Evolutionary conservation across 371 early-diverging fungal species (phyloP).

Genomic region (Paraphysoderma sedebokerense): DNA sequence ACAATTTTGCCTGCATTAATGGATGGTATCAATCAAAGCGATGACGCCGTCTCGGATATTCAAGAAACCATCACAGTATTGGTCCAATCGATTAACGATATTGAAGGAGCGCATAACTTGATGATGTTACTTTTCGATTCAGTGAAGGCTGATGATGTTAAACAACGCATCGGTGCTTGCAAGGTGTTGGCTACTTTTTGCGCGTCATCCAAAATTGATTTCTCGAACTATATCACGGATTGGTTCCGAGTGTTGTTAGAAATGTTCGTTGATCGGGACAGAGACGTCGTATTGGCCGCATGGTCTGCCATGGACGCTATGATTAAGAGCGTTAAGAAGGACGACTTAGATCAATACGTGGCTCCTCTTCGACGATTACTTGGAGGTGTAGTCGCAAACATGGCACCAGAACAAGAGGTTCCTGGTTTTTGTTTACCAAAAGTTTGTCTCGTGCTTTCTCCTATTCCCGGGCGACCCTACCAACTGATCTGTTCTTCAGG

Average conservation of each 20-base stretch:
- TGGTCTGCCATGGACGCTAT: conserved; percentile 67
- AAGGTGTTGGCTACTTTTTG: conserved; percentile 48
- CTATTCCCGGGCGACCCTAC: too few species aligned
- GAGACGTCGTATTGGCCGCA: conserved; percentile 40
- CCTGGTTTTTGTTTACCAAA: conserved; percentile 83
- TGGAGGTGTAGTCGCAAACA: conserved; percentile 24
- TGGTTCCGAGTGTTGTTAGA: conserved; percentile 69
- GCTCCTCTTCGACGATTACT: conserved; percentile 50
- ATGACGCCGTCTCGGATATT: conserved; percentile 46
- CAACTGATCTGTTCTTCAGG: conserved; percentile 22
- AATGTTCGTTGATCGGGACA: conserved; percentile 36
- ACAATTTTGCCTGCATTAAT: conserved; percentile 66
- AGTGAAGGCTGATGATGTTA: conserved; percentile 31
- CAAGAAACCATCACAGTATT: conserved; percentile 43
- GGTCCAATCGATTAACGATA: conserved; percentile 47
- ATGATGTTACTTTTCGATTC: conserved; percentile 50
- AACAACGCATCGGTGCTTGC: conserved; percentile 35
- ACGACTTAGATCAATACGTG: conserved; percentile 68
- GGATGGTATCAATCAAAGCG: conserved; percentile 40
- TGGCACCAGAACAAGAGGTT: conserved; percentile 25
- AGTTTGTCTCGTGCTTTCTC: too few species aligned
- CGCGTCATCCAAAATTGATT: conserved; percentile 34
- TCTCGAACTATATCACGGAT: conserved; percentile 52
- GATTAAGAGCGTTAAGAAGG: conserved; percentile 60
- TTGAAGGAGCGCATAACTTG: conserved; percentile 53